These are phyloP conservation scores for Phytopythium aichiense DNA, from an alignment of 352 stramenopile genomes.

Conservation along the genomic window DNA sequence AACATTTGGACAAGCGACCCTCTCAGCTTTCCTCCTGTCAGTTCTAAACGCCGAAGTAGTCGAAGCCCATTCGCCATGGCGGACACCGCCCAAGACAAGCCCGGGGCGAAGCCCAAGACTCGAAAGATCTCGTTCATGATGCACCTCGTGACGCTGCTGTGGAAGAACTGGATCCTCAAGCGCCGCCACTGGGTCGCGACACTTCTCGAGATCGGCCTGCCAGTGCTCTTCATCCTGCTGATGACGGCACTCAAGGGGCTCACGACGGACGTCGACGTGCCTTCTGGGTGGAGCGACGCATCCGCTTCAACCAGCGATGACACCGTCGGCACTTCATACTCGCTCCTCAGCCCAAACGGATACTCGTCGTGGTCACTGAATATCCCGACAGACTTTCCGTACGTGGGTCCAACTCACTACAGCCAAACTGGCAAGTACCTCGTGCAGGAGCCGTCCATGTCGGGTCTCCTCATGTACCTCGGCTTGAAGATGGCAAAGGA, in stretches of 20 bases:
- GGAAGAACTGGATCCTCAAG: conserved; percentile 83
- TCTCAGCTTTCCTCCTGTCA: background rate
- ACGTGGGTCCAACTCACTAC: background rate
- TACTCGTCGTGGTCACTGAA: conserved; percentile 1
- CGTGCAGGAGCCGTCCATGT: conserved; percentile 43
- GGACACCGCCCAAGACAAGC: background rate
- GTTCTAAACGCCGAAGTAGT: background rate
- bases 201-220: conserved; percentile 55
- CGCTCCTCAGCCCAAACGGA: conserved; percentile 10
- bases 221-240: conserved; percentile 53
- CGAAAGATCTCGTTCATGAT: conserved; percentile 4
- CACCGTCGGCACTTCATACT: conserved; percentile 23
- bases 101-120: no score
- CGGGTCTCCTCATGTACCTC: conserved; percentile 47
- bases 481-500: conserved; percentile 25
- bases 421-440: conserved; percentile 27
- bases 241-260: conserved; percentile 41
- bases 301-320: conserved; percentile 2
- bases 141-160: conserved; percentile 29
- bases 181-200: conserved; percentile 42
- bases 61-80: background rate
- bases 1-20: background rate
- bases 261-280: conserved; percentile 43
- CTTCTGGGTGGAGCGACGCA: conserved; percentile 50
- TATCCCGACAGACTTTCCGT: conserved; percentile 3